phyloP scores from a whole-genome alignment of 1,284 basidiomycete species.

The Ustilago bromivora region DNA sequence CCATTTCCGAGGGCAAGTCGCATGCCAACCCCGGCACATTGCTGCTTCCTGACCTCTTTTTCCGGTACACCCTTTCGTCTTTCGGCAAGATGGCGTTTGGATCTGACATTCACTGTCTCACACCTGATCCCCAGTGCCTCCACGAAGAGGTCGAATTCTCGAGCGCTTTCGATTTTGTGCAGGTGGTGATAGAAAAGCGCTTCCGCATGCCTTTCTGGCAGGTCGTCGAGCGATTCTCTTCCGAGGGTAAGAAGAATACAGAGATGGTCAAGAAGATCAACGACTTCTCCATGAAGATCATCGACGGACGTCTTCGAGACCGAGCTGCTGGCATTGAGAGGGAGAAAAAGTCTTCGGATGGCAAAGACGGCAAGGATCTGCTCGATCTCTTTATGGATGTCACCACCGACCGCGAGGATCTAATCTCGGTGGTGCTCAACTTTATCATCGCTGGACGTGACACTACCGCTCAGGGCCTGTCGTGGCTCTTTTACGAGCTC shows the following conservation, averaged over 20 bases:
- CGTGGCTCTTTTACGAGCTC: constrained; percentile 61
- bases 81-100: constrained; percentile 59
- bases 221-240: constrained; percentile 42
- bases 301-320: constrained; percentile 54
- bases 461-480: constrained; percentile 58
- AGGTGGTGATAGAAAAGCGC: constrained; percentile 51
- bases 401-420: constrained; percentile 52
- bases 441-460: constrained; percentile 64
- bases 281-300: constrained; percentile 59
- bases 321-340: constrained; percentile 27
- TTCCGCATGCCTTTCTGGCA: constrained; percentile 43
- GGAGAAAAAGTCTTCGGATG: constrained; percentile 38
- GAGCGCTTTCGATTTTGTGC: constrained; percentile 54
- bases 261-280: constrained; percentile 55
- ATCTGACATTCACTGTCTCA: constrained; percentile 48
- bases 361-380: constrained; percentile 61
- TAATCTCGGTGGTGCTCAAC: constrained; percentile 59
- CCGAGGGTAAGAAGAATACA: constrained; percentile 44
- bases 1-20: constrained; percentile 22
- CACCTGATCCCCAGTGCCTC: constrained; percentile 28
- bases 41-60: constrained; percentile 55
- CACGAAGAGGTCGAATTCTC: constrained; percentile 45
- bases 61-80: constrained; percentile 57
- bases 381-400: constrained; percentile 63
- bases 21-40: constrained; percentile 29